Percentiles rank a stretch among this genome's conserved stretches.
Evolutionary conservation across 1,139 yeast genomes (phyloP).

Genomic region (Protomyces macrosporus): DNA sequence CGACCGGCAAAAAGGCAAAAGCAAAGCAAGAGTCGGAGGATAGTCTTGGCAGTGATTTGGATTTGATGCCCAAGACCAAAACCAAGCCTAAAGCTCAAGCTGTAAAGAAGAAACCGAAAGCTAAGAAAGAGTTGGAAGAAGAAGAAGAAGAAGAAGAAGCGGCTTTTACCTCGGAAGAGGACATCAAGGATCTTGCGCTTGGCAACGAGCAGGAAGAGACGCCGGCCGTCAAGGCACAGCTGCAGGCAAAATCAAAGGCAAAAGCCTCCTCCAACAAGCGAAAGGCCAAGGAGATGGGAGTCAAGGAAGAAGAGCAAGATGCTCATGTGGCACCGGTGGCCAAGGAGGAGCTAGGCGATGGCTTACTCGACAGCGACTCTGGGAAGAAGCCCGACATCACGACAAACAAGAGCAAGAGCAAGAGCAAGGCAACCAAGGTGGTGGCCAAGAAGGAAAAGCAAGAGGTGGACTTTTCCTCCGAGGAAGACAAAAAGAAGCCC

Average conservation of each 20-base stretch:
- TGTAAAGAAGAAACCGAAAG: neutral
- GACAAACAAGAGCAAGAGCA: neutral
- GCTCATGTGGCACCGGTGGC: neutral
- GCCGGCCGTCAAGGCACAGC: neutral
- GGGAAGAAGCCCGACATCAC: conserved; percentile 1
- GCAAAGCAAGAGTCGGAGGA: neutral
- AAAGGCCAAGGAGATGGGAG: neutral
- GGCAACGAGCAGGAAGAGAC: neutral
- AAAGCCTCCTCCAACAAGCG: neutral
- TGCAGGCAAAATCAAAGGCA: neutral
- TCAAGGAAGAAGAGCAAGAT: neutral
- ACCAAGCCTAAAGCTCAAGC: neutral
- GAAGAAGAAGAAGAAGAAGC: neutral
- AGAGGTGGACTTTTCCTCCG: too few species aligned
- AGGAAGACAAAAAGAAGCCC: too few species aligned
- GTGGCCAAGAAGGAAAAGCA: neutral
- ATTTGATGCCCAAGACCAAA: neutral
- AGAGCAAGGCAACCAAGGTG: neutral
- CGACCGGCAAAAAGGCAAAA: neutral
- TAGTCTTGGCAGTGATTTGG: neutral
- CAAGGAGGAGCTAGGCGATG: conserved; percentile 1
- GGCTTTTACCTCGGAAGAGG: neutral
- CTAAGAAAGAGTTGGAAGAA: neutral
- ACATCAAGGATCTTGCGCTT: neutral
- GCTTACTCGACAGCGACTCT: neutral